Evolutionary conservation across 495 filamentous ascomycete species (phyloP), one percentile per base, ranked within the genome.

Genomic region (Viridothelium virens): DNA sequence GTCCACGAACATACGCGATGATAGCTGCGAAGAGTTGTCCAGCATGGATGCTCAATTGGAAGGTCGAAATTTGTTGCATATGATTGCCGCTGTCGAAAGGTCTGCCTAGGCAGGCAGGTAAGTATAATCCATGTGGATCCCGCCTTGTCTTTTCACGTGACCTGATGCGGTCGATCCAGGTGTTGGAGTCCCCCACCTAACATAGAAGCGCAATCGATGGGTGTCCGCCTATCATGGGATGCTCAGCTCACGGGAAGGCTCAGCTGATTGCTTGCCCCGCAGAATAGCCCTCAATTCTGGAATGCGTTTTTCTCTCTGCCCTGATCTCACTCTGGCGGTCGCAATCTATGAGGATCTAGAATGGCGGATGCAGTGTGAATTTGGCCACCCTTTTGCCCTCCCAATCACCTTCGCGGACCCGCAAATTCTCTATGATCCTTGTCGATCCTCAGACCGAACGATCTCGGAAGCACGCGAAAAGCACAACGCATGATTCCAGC

Each of bases 401-500:
- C 7, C 6, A 7, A n/a, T 18, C 53, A 34, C 5, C 53, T 59
- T 59, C 14, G 53, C 3, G 36, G 31, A 14, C 9, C 53, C 31
- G 3, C 18, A 5, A 0, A 11, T 7, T 14, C 6, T 59, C 36
- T 3, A 31, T 7, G 11, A 59, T 36, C 53, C 53, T 59, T 4
- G 53, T 59, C 53, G 36, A 59, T 34, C 14, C 31, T 59, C 53
- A 33, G 53, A 59, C 53, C 31, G 14, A 59, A 36, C 53, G 53
- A 36, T 59, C 36, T 36, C 31, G 53, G 48, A 59, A 59, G 31
- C 18, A 9, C 18, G 53, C 31, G 7, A 59, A 59, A 59, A 33
- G 7, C 25, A 5, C 5, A 7, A 10, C 14, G 53, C 53, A 34
- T 33, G 53, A 59, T 34, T 18, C 5, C 36, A 9, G 25, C 6